A percentile compares a stretch with the other conserved stretches of the same genome.
phyloP scores from a whole-genome alignment of 2,329 filamentous ascomycete genomes.

The Furcasterigmium sp. region DNA sequence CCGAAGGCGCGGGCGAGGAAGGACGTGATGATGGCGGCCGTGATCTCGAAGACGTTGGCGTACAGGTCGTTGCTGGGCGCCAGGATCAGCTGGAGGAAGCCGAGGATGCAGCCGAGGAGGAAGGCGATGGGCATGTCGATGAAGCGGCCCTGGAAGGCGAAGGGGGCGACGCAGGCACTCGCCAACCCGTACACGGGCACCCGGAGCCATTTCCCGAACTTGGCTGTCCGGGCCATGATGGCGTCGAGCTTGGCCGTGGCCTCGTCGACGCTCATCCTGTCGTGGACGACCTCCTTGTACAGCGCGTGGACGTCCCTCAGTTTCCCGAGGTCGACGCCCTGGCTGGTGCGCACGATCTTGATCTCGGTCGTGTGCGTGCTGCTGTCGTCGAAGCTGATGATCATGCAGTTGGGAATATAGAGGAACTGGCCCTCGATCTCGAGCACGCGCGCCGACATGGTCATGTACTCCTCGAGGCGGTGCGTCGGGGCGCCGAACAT shows the following conservation, averaged over 20 bases:
- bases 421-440: conserved; percentile 87
- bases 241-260: conserved; percentile 58
- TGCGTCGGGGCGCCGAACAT: conserved; percentile 86
- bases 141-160: conserved; percentile 70
- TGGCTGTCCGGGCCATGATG: conserved; percentile 38
- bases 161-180: conserved; percentile 70
- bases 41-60: conserved; percentile 46
- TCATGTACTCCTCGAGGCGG: conserved; percentile 86
- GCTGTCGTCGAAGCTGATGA: conserved; percentile 80
- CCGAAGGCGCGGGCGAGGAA: conserved; percentile 66
- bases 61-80: conserved; percentile 71
- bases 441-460: conserved; percentile 81
- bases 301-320: conserved; percentile 70
- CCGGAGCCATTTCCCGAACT: conserved; percentile 45
- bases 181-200: conserved; percentile 72
- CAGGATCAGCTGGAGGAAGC: conserved; percentile 67
- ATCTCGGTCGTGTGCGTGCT: conserved; percentile 74
- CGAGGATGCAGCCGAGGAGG: conserved; percentile 68
- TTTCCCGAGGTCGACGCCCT: conserved; percentile 69
- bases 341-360: conserved; percentile 62
- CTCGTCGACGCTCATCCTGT: conserved; percentile 67
- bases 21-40: conserved; percentile 58
- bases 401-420: conserved; percentile 90
- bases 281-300: conserved; percentile 79
- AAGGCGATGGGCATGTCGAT: conserved; percentile 78